A percentile compares a stretch with the other conserved stretches of the same genome.
phyloP scores from a whole-genome alignment of 768 basidiomycete species.

The Psilocybe sp. region DNA sequence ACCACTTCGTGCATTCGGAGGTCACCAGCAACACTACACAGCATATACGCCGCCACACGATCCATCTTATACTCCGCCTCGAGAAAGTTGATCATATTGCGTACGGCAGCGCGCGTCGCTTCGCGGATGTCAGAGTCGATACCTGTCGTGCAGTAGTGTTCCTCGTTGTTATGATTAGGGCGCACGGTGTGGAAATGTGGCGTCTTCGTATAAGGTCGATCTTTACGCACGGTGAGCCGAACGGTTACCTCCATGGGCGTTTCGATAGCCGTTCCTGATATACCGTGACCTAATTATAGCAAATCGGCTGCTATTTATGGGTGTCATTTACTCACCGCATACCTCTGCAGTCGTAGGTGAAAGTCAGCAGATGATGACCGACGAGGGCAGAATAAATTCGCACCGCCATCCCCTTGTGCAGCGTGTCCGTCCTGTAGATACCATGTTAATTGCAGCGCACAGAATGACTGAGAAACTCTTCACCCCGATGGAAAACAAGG shows the following conservation, averaged over 20 bases:
- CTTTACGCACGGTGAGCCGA: constrained; percentile 54
- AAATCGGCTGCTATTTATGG: not conserved
- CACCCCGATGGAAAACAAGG: constrained; percentile 60
- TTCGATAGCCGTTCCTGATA: constrained; percentile 58
- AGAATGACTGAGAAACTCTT: constrained; percentile 14
- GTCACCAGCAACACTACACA: constrained; percentile 60
- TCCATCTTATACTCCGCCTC: constrained; percentile 38
- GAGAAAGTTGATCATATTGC: constrained; percentile 56
- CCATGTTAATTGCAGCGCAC: not conserved
- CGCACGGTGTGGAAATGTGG: constrained; percentile 48
- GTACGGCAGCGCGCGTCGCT: constrained; percentile 53
- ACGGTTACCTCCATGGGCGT: constrained; percentile 57
- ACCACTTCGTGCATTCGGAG: constrained; percentile 64
- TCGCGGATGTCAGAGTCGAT: constrained; percentile 53
- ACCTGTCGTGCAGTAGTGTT: constrained; percentile 59
- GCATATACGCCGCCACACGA: constrained; percentile 54
- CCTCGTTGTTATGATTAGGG: constrained; percentile 25
- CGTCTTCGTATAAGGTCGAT: constrained; percentile 54
- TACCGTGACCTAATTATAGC: not conserved
- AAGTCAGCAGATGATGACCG: not conserved
- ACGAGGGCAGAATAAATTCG: constrained; percentile 9
- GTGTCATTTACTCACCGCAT: constrained; percentile 40
- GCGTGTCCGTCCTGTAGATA: constrained; percentile 57
- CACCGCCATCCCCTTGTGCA: constrained; percentile 65
- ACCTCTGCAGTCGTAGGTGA: constrained; percentile 39